A percentile compares a stretch with the other conserved stretches of the same genome.
Evolutionary conservation across 108 stramenopile genomes (phyloP).

Genomic region (Nannochloropsis gaditana): DNA sequence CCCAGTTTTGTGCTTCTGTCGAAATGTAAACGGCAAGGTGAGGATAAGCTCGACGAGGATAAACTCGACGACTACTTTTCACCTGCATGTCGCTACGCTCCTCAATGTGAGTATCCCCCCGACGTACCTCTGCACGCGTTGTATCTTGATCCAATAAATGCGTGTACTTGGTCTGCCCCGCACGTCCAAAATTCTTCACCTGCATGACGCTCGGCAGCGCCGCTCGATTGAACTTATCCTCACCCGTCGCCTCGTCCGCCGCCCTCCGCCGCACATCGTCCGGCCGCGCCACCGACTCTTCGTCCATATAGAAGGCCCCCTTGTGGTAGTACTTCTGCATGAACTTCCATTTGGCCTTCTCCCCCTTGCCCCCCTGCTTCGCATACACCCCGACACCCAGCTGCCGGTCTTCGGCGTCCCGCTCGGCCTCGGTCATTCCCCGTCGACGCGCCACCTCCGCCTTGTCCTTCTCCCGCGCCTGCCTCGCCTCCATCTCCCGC

Average conservation of each 20-base stretch:
- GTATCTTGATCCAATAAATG: conserved; percentile 89
- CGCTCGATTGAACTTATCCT: conserved; percentile 74
- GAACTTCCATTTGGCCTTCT: conserved; percentile 55
- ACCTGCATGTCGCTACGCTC: too few relatives aligned
- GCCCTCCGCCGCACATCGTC: conserved; percentile 79
- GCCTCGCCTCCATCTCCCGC: conserved; percentile 63
- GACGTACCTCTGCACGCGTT: conserved; percentile 44
- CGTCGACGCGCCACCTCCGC: conserved; percentile 65
- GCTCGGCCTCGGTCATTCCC: conserved; percentile 82
- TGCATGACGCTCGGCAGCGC: conserved; percentile 82
- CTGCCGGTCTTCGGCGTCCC: conserved; percentile 64
- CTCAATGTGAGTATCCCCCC: too few relatives aligned
- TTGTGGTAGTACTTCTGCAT: conserved; percentile 90
- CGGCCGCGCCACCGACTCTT: conserved; percentile 66
- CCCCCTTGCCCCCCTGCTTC: background rate
- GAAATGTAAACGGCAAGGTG: too few relatives aligned
- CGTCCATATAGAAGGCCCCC: conserved; percentile 98
- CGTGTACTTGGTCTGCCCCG: conserved; percentile 82
- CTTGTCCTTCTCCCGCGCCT: conserved; percentile 52
- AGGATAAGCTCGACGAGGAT: too few relatives aligned
- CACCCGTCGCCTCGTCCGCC: conserved; percentile 72
- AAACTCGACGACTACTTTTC: too few relatives aligned
- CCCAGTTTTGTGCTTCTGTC: background rate
- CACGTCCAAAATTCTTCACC: conserved; percentile 86
- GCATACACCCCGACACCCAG: conserved; percentile 55